Base-by-base conservation (phyloP, 2,329 filamentous ascomycete genomes). In the Exophiala sideris region DNA sequence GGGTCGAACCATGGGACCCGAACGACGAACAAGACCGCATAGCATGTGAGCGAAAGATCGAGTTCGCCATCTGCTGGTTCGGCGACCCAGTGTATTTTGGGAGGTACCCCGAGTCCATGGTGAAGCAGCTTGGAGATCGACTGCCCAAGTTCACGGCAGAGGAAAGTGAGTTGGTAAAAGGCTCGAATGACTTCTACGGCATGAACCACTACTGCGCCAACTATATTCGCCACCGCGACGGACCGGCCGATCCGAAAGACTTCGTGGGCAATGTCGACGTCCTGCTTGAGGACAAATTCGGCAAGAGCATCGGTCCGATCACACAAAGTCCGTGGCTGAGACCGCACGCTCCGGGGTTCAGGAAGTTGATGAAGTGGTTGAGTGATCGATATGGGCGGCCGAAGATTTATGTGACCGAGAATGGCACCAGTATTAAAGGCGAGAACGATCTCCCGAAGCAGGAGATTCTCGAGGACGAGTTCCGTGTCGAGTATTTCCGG, bases 181-280 rank as follows among this genome's bases (percentile, higher is more conserved):
- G 88, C n/a, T 89, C 86, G 68, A 94, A 94, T 70, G 90, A 95
- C 76, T 95, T 95, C 73, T 95, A 95, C 71, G 90, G 89, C 70
- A 92, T 92, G 88, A 95, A 95, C 77, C 87, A 91, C 78, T 95
- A 95, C 77, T 91, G 88, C 47, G 87, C 89, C 67, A 89, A 94
- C 78, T 95, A 88, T 74, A 85, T 95, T 74, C 85, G 84, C 70
- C 85, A 91, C 73, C 82, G 83, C 66, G 50, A 56, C 10, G 49
- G 48, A 3, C 78, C 80, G 6, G 80, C 79, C 5, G 77, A 81
- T 1, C 74, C 76, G 3, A 79, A 87, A 47, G 89, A 95, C 73
- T 84, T 83, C 70, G 74, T 83, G 10, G 90, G 90, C 49, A 87
- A 95, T 70, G 74, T 95, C 34, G 87, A 94, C 64, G 79, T 84